Base-by-base conservation (phyloP, 352 stramenopile genomes). In the Phytophthora aleatoria region DNA sequence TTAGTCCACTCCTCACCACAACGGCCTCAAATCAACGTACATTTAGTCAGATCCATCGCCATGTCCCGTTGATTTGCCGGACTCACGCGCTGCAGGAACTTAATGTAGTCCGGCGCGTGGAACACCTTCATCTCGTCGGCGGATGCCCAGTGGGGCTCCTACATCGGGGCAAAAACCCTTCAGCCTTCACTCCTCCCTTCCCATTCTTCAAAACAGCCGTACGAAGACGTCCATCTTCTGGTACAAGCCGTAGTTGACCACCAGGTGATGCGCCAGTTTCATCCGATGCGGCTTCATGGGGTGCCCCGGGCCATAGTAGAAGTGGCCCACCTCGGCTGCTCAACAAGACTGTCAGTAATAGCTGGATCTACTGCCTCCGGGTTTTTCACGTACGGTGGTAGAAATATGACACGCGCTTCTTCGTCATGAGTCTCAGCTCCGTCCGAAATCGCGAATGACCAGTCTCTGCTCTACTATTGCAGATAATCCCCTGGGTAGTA, bases 201-300 rank as follows among this genome's bases (percentile, higher is more conserved):
- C 15, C 42, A 13, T 12, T n/a, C 36, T 27, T 9, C 35, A 43
- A 2, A 24, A 2, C 35, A 31, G 45, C 57, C 56, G 35, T 75
- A 94, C 85, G 82, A 99, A 99, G 35, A 99, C 95, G 62, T 99
- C 96, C 96, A 99, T 99, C 77, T 99, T 96, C 41, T 93, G 91
- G 73, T 99, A 99, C 24, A 99, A 75, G 24, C 97, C 96, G 74
- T 99, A 99, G 43, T 91, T 91, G 24, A 99, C 79, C 33, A 99
- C 90, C 1, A 99, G 83, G 67, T 99, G 95, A 79, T 99, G 97
- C 43, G 98, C 89, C 58, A 99, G 75, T 83, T 98, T 98, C 31
- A 99, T 83, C 35, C 97, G 92, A 54, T 93, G 87, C 16, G 96
- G 96, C 84, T 99, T 99, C 97, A 99, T 99, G 26, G 97, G 97